Percentiles rank a stretch among this genome's conserved stretches.
phyloP scores from a whole-genome alignment of 2,329 filamentous ascomycete species.

The Triangularia verruculosa region DNA sequence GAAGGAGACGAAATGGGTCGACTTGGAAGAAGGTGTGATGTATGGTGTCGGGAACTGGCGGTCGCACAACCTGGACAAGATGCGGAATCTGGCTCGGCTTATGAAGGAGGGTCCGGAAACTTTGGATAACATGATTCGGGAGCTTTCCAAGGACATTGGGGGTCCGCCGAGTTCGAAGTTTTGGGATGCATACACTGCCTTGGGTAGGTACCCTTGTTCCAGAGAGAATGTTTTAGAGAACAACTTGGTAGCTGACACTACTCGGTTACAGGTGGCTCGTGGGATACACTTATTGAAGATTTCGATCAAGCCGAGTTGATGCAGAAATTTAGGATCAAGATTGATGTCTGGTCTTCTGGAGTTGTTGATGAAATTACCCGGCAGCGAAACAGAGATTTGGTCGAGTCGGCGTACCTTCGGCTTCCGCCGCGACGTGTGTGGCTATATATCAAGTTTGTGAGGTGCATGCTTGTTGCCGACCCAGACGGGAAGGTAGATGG shows the following conservation, averaged over 20 bases:
- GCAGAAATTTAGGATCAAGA: conserved; percentile 32
- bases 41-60: conserved; percentile 1
- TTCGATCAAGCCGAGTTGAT: conserved; percentile 28
- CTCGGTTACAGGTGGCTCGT: conserved; percentile 25
- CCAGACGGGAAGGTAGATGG: neutral
- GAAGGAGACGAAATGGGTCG: conserved; percentile 3
- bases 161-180: conserved; percentile 4
- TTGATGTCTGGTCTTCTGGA: conserved; percentile 32
- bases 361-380: conserved; percentile 29
- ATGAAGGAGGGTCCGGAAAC: neutral
- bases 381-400: conserved; percentile 27
- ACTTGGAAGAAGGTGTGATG: neutral
- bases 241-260: no score
- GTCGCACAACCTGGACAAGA: neutral
- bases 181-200: no score
- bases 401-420: conserved; percentile 28
- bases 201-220: no score
- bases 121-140: neutral
- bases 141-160: neutral
- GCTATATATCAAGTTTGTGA: conserved; percentile 21
- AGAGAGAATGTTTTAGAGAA: no score
- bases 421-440: conserved; percentile 29
- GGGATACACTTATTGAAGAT: conserved; percentile 27
- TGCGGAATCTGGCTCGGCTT: neutral
- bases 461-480: neutral